phyloP scores from a whole-genome alignment of 371 early-diverging fungal species.

The Apophysomyces sp. region DNA sequence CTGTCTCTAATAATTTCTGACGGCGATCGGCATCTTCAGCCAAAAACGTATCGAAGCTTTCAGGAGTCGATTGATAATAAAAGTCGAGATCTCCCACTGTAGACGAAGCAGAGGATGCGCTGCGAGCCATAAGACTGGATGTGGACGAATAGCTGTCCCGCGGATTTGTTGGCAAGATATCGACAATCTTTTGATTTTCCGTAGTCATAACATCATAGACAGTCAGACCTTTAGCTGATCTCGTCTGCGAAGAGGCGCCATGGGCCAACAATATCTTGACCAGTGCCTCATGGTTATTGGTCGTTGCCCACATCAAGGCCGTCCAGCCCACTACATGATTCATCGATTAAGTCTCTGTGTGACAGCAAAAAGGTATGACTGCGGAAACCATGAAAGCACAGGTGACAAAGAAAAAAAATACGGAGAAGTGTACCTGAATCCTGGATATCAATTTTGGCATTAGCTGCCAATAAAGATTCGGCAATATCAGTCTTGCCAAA shows the following conservation, averaged over 20 bases:
- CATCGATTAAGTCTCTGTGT: background rate
- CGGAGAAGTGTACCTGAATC: slow-evolving; percentile 54
- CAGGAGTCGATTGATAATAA: slow-evolving; percentile 48
- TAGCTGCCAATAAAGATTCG: slow-evolving; percentile 67
- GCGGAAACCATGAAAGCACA: too few species aligned
- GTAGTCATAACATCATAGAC: slow-evolving; percentile 74
- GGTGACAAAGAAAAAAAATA: slow-evolving; percentile 1
- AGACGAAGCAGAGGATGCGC: slow-evolving; percentile 24
- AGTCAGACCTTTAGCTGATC: slow-evolving; percentile 77
- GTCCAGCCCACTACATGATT: slow-evolving; percentile 83
- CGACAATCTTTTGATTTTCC: slow-evolving; percentile 57
- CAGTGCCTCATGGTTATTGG: slow-evolving; percentile 76
- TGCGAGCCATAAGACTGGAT: slow-evolving; percentile 34
- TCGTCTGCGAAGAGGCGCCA: slow-evolving; percentile 76
- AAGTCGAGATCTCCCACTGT: slow-evolving; percentile 44
- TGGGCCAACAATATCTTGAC: slow-evolving; percentile 75
- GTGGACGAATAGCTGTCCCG: slow-evolving; percentile 60
- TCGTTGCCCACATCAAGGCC: slow-evolving; percentile 94
- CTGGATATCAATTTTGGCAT: slow-evolving; percentile 76
- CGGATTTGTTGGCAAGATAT: slow-evolving; percentile 56
- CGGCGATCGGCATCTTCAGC: slow-evolving; percentile 51
- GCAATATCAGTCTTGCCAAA: slow-evolving; percentile 82
- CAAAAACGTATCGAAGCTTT: slow-evolving; percentile 44
- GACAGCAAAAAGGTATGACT: too few species aligned
- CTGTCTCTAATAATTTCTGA: slow-evolving; percentile 38